Evolutionary conservation across 2,329 filamentous ascomycete species (phyloP).

Genomic region (Verticillium klebahnii): DNA sequence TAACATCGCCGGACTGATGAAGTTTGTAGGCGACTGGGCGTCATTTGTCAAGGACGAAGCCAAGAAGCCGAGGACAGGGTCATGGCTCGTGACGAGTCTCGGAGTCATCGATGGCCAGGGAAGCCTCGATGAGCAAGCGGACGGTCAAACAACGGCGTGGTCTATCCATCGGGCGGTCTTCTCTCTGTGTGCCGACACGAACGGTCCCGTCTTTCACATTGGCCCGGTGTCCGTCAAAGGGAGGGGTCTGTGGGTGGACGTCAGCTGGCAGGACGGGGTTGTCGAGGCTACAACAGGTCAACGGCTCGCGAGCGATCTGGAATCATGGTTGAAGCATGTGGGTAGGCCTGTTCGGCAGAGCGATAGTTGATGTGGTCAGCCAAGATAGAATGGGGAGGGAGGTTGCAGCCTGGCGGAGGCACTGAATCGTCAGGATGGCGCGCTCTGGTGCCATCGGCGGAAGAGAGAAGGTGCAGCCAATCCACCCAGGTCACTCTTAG

Average conservation of each 20-base stretch:
- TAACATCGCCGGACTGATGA: slow-evolving; percentile 18
- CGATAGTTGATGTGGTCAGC: not conserved
- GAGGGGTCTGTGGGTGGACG: slow-evolving; percentile 16
- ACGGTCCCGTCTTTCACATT: slow-evolving; percentile 15
- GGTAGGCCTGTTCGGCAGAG: not conserved
- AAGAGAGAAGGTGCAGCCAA: not conserved
- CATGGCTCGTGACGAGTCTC: slow-evolving; percentile 22
- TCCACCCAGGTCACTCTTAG: not conserved
- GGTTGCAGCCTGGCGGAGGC: not conserved
- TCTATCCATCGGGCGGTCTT: not conserved
- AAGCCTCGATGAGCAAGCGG: not conserved
- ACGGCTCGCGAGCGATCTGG: slow-evolving; percentile 12
- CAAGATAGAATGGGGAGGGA: not conserved
- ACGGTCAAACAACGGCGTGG: not conserved
- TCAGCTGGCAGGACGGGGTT: slow-evolving; percentile 18
- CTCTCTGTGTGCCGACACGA: slow-evolving; percentile 15
- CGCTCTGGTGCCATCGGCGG: not conserved
- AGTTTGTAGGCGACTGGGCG: slow-evolving; percentile 19
- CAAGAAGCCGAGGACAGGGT: slow-evolving; percentile 13
- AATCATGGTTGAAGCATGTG: not conserved
- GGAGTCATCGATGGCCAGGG: slow-evolving; percentile 18
- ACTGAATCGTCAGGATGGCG: not conserved
- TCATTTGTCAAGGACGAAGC: slow-evolving; percentile 4
- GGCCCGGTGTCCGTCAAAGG: slow-evolving; percentile 17
- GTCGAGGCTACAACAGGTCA: slow-evolving; percentile 14